Evolutionary conservation across 2,329 filamentous ascomycete genomes (phyloP).

Genomic region (Ampelomyces quisqualis): DNA sequence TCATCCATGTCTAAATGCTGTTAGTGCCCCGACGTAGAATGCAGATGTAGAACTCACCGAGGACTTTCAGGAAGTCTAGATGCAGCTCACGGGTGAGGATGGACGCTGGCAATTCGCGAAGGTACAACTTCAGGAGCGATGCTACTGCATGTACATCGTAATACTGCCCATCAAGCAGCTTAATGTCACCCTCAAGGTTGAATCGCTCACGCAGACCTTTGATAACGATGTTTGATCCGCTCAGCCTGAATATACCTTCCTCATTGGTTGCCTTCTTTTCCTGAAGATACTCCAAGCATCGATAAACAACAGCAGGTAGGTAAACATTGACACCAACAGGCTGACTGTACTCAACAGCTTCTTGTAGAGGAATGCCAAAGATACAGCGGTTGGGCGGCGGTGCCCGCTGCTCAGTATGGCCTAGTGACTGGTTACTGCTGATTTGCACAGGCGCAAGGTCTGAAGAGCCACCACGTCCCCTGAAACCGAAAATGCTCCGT

Average conservation of each 20-base stretch:
- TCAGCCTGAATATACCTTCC: conserved; percentile 95
- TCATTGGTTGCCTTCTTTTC: conserved; percentile 78
- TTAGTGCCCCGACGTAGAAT: conserved; percentile 18
- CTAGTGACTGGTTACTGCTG: conserved; percentile 10
- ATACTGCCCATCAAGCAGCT: conserved; percentile 81
- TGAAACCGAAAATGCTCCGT: conserved; percentile 65
- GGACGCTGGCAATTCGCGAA: conserved; percentile 86
- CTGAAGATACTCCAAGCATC: conserved; percentile 90
- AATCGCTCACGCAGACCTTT: conserved; percentile 89
- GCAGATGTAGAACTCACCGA: conserved; percentile 50
- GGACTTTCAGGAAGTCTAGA: conserved; percentile 80
- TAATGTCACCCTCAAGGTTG: conserved; percentile 88
- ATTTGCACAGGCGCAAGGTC: conserved; percentile 53
- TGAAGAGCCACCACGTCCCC: conserved; percentile 67
- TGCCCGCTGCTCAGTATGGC: conserved; percentile 9
- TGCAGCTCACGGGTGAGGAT: conserved; percentile 90
- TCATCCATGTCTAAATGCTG: conserved; percentile 65
- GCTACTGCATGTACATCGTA: conserved; percentile 96
- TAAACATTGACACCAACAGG: conserved; percentile 72
- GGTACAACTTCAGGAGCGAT: conserved; percentile 88
- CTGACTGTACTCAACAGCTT: conserved; percentile 79
- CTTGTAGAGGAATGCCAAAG: conserved; percentile 81
- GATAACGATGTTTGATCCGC: conserved; percentile 94
- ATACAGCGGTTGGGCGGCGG: conserved; percentile 57
- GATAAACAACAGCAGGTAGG: conserved; percentile 89